Conservation (phyloP, 176 grass and related monocot genomes). For the Zizania latifolia region DNA sequence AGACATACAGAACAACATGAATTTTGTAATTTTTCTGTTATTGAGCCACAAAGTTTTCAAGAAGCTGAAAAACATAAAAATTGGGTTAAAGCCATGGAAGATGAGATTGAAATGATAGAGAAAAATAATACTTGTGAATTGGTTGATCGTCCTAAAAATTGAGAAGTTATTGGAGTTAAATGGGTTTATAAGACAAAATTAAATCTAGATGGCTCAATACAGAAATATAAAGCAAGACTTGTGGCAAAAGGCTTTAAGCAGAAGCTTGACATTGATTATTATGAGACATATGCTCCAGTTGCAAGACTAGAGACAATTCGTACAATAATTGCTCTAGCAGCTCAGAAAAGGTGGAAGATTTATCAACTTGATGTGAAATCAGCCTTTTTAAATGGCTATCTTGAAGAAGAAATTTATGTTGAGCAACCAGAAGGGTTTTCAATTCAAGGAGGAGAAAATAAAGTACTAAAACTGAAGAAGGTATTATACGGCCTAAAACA, state of each 20-base stretch:
- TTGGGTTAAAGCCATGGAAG: conserved; percentile 9
- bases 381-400: too few relatives aligned
- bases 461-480: neutral
- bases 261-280: neutral
- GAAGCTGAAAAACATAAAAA: neutral
- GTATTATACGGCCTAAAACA: neutral
- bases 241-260: neutral
- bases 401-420: too few relatives aligned
- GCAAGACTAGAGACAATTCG: neutral
- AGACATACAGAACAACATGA: conserved; percentile 1
- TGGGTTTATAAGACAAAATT: neutral
- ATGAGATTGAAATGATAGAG: conserved; percentile 20
- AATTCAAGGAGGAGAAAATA: neutral
- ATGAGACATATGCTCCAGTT: neutral
- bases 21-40: neutral
- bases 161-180: too few relatives aligned
- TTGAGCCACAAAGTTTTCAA: neutral
- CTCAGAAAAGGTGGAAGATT: neutral
- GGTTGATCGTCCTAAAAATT: neutral
- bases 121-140: conserved; percentile 21
- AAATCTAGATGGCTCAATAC: neutral
- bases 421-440: neutral
- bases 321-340: neutral
- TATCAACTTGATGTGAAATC: neutral
- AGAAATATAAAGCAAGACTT: neutral